Evolutionary conservation across 2,329 filamentous ascomycete genomes (phyloP).

Genomic region (Trichoderma hamatum): DNA sequence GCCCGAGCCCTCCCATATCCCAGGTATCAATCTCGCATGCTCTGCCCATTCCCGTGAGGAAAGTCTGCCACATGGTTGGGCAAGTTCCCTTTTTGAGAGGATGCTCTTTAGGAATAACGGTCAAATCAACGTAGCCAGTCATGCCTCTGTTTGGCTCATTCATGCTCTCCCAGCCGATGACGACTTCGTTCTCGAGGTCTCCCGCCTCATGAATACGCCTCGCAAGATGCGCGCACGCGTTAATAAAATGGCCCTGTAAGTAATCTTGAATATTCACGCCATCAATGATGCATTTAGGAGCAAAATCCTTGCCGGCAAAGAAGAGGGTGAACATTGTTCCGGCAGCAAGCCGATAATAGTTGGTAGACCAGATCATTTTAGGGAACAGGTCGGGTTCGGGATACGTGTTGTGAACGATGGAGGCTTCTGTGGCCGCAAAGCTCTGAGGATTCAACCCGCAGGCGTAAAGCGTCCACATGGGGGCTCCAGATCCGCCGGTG

Average conservation of each 20-base stretch:
- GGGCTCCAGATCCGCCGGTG: slow-evolving; percentile 90
- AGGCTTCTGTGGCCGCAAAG: slow-evolving; percentile 85
- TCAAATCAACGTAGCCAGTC: slow-evolving; percentile 80
- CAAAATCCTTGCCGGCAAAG: slow-evolving; percentile 87
- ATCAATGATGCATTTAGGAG: slow-evolving; percentile 93
- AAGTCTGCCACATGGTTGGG: slow-evolving; percentile 91
- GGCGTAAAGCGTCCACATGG: slow-evolving; percentile 97
- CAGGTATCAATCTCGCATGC: slow-evolving; percentile 89
- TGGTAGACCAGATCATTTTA: slow-evolving; percentile 99
- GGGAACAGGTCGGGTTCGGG: slow-evolving; percentile 83
- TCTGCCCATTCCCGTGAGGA: slow-evolving; percentile 86
- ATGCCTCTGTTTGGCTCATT: slow-evolving; percentile 94
- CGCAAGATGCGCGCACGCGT: slow-evolving; percentile 79
- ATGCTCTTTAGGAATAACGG: slow-evolving; percentile 80
- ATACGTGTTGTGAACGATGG: slow-evolving; percentile 93
- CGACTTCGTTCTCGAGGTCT: slow-evolving; percentile 80
- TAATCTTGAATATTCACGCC: slow-evolving; percentile 97
- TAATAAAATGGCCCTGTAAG: slow-evolving; percentile 82
- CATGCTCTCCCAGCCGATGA: slow-evolving; percentile 94
- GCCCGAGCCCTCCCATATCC: slow-evolving; percentile 92
- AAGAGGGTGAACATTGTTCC: slow-evolving; percentile 94
- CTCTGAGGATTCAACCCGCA: slow-evolving; percentile 85
- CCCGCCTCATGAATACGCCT: slow-evolving; percentile 85
- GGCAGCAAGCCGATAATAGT: slow-evolving; percentile 84
- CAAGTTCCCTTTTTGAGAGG: slow-evolving; percentile 90